Conservation (phyloP, 2,329 filamentous ascomycete species). For the Colletotrichum theobromicola region DNA sequence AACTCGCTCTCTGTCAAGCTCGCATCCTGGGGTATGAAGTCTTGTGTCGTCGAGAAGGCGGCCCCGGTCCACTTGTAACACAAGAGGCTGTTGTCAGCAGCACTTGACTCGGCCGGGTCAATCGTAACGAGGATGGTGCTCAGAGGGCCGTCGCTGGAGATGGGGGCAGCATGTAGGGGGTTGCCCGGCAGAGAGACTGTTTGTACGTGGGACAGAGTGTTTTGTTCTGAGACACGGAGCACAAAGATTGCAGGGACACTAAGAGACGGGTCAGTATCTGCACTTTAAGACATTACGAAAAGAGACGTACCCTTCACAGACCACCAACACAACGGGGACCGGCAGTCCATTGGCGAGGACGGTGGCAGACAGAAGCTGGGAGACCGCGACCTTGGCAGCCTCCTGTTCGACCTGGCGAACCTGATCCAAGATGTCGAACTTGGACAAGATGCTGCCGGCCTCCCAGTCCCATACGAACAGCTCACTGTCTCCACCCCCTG, state of each 20-base stretch:
- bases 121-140: conserved; percentile 44
- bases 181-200: conserved; percentile 67
- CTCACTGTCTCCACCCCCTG: conserved; percentile 83
- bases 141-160: conserved; percentile 24
- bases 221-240: conserved; percentile 58
- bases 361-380: conserved; percentile 40
- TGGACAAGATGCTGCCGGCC: conserved; percentile 56
- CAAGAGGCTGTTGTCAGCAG: conserved; percentile 23
- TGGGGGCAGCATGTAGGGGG: conserved; percentile 59
- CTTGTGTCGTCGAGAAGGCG: conserved; percentile 8
- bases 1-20: conserved; percentile 27
- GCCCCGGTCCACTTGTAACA: conserved; percentile 26
- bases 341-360: conserved; percentile 14
- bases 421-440: conserved; percentile 54
- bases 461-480: conserved; percentile 86
- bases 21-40: conserved; percentile 6
- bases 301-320: conserved; percentile 52
- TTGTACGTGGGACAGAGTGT: conserved; percentile 52
- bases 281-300: background rate
- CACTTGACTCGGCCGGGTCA: conserved; percentile 35
- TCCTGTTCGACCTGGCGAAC: conserved; percentile 33
- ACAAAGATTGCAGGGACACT: conserved; percentile 69
- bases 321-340: conserved; percentile 34
- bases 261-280: conserved; percentile 23
- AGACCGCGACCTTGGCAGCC: conserved; percentile 52